Evolutionary conservation across 208 protist species (phyloP), one percentile per base, ranked within the genome.

Genomic region (Leishmania major): DNA sequence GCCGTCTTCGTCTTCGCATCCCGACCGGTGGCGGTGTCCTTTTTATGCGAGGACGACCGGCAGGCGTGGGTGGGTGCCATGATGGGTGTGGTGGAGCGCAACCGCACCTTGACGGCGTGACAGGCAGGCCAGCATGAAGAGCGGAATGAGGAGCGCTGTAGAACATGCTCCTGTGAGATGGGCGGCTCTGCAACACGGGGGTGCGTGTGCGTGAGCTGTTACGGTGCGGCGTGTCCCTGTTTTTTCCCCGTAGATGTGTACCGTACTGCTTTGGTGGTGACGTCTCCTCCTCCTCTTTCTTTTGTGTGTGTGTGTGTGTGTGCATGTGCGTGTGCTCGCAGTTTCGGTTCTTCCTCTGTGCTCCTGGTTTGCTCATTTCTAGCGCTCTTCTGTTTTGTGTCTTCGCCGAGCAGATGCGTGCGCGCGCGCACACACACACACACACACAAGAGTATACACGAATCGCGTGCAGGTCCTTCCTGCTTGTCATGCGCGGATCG

Each of bases 71-170:
- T 93, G 19, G 87, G 91, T 11, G 90, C 88, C 15, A 84, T 96
- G 88, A 92, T 91, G 89, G 87, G 85, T 22, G 86, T 96, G 11
- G 90, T 96, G 72, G 89, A 94, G 86, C 78, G 88, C 59, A 96
- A 96, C 64, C 87, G 82, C 4, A 80, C 76, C 5, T 70, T 91
- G 51, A 77, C 59, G 22, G 17, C 49, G 40, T 88, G 79, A 62
- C 37, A 28, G 51, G 51, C 1, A 40, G 19, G 15, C 28, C 4
- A 40, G 13, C 47, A 31, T 74, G 11, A 17, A 31, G 25, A 17
- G 45, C 69, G 43, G 49, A 73, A 49, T 31, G 69, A 19, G n/a
- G 45, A 35, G 6, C 17, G 5, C 7, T 11, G 10, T 31, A 35
- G 35, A 69, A n/a, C 17, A 47, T 3, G 15, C 19, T 19, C 40